phyloP scores from a whole-genome alignment of 495 filamentous ascomycete genomes.

The Schizothecium vesticola region DNA sequence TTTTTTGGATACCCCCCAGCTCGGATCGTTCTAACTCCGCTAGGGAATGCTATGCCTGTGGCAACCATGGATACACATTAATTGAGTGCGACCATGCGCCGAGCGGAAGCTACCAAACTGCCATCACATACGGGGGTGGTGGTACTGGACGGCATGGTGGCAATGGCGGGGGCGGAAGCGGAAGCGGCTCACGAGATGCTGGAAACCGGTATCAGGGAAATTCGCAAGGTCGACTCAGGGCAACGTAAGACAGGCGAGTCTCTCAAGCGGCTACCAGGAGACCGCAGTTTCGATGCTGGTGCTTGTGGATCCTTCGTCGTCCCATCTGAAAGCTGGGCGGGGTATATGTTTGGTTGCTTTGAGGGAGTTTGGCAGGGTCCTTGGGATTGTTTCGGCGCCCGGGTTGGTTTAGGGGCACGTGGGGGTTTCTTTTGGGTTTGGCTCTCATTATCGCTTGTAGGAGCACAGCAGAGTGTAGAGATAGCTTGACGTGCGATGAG shows the following conservation, averaged over 20 bases:
- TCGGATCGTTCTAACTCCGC: neutral
- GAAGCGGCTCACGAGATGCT: neutral
- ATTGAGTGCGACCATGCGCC: constrained; percentile 2
- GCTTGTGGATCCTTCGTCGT: neutral
- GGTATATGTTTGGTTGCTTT: neutral
- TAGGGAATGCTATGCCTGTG: neutral
- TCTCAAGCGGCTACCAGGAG: neutral
- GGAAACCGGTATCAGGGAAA: neutral
- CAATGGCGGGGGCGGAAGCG: neutral
- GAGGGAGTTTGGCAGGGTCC: neutral
- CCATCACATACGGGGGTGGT: neutral
- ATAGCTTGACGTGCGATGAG: neutral
- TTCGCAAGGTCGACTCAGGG: neutral
- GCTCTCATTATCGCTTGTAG: neutral
- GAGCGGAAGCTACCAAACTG: neutral
- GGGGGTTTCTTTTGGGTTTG: neutral
- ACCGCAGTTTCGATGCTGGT: neutral
- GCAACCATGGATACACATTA: neutral
- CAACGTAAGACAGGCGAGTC: neutral
- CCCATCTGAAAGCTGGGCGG: neutral
- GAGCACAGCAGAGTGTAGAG: neutral
- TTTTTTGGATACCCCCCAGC: neutral
- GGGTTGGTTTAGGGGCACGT: neutral
- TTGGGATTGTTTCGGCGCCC: neutral
- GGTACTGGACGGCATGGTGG: neutral